Evolutionary conservation across 495 filamentous ascomycete genomes (phyloP), one percentile per base, ranked within the genome.

Genomic region (Aspergillus ostianus): DNA sequence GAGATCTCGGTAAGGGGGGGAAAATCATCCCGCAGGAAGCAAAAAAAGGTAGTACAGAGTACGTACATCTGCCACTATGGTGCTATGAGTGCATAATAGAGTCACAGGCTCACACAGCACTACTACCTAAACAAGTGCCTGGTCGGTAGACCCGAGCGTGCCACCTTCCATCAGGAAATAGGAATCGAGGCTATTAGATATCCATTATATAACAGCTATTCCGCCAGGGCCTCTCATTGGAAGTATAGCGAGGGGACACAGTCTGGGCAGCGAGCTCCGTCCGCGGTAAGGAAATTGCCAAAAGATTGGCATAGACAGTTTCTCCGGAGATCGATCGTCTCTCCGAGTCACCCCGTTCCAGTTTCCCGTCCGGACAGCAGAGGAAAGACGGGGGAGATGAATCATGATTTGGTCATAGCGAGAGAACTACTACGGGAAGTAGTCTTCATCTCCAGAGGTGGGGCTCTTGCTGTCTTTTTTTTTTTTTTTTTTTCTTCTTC

Each of bases 1-100:
- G 55, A 51, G 21, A 56, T 56, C 44, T 47, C 23, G 29, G 55
- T 18, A 41, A 20, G 18, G 17, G 26, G 51, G 51, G 27, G 21
- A 23, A 23, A 23, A 3, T 12, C 15, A n/a, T 51, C 30, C 12
- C 20, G 21, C 23, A 26, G 26, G 36, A 53, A 53, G 18, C 30
- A 30, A 18, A 7, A 32, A 7, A 52, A 30, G 27, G 17, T 52
- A 12, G 20, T 27, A 27, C 27, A 52, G 20, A 51, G 20, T 51
- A 51, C 20, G 12, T 18, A 18, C 15, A n/a, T n/a, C n/a, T 52
- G 27, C 27, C n/a, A n/a, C 21, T 52, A 52, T 41, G 36, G 36
- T 41, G 36, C 36, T 41, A 41, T 41, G 36, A 12, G 12, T 41
- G 36, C 36, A 41, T 41, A 13, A 15, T 2, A 41, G 36, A 41